Evolutionary conservation across 2,329 filamentous ascomycete genomes (phyloP), one percentile per base, ranked within the genome.

Genomic region (Metarhizium anisopliae): DNA sequence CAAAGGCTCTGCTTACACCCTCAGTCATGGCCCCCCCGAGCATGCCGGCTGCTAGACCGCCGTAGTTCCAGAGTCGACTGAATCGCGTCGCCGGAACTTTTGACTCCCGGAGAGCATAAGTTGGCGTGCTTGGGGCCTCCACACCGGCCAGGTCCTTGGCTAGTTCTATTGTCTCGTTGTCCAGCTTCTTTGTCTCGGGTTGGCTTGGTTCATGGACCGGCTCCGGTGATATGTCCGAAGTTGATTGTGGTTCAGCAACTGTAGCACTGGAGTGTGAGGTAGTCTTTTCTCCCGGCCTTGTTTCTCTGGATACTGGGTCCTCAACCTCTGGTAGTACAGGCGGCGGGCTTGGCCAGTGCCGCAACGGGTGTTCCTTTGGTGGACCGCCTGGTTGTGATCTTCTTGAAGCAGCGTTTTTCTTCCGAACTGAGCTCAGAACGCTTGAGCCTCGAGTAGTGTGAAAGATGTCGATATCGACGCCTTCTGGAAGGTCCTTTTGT

Each of bases 31-130:
- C 92, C 1, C 94, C 94, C 64, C 95, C 89, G 7, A 96, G 84
- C 92, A 99, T 96, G 50, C 93, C 95, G 1, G 91, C 93, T 30
- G 91, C 94, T 5, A 99, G 80, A 0, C 94, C 91, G 55, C 90
- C 83, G 67, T 97, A 99, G 70, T 99, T 95, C 89, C 93, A 96
- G 29, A 99, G 74, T 55, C 94, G 82, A 47, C 92, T 87, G 53
- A 99, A 73, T 4, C 94, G 85, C 7, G 91, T 90, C 0, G 94
- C 89, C 1, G 94, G 94, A 0, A 99, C 92, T 59, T 85, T 86
- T 10, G 94, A 99, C 66, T 97, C 93, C 55, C 87, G 81, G 68
- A 99, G 84, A 58, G 87, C 78, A 66, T 95, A 90, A 36, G 64
- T 57, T 53, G 67, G 60, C 32, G 67, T 57, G 32, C 54, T 42